Conservation (phyloP, 805 yeast species). For the Torulaspora gathmanii region DNA sequence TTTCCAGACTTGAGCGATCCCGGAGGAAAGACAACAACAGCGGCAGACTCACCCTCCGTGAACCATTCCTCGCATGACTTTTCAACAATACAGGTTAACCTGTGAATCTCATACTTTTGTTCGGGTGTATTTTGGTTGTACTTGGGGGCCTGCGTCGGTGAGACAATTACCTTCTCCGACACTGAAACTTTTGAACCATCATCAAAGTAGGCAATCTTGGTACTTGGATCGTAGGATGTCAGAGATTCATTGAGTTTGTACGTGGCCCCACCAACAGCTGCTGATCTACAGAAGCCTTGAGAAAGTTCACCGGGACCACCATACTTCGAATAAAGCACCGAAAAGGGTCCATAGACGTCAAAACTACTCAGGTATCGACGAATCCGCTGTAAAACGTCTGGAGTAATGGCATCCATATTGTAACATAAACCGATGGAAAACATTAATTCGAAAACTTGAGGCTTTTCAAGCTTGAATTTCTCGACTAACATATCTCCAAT, state of each 20-base stretch:
- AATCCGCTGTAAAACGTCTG: constrained; percentile 73
- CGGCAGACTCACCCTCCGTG: constrained; percentile 73
- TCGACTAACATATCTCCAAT: constrained; percentile 55
- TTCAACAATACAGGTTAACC: constrained; percentile 77
- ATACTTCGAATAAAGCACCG: constrained; percentile 83
- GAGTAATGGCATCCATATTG: constrained; percentile 54
- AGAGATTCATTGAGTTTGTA: constrained; percentile 75
- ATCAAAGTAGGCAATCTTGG: constrained; percentile 62
- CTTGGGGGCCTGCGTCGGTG: constrained; percentile 62
- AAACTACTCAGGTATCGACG: constrained; percentile 78
- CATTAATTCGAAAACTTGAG: constrained; percentile 78
- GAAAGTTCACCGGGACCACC: constrained; percentile 96
- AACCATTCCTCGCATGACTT: constrained; percentile 92
- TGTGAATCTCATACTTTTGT: constrained; percentile 55
- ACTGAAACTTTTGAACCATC: constrained; percentile 75
- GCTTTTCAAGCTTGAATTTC: constrained; percentile 63
- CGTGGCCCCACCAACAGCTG: constrained; percentile 96
- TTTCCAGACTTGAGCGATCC: constrained; percentile 65
- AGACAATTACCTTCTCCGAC: constrained; percentile 70
- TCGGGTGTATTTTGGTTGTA: constrained; percentile 41
- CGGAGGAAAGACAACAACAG: constrained; percentile 91
- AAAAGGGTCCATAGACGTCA: constrained; percentile 92
- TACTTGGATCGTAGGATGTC: constrained; percentile 56
- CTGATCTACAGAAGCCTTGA: constrained; percentile 95
- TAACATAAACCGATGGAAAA: constrained; percentile 81